Base-by-base conservation (phyloP, 75 land plant species). In the Sequoia sempervirens region DNA sequence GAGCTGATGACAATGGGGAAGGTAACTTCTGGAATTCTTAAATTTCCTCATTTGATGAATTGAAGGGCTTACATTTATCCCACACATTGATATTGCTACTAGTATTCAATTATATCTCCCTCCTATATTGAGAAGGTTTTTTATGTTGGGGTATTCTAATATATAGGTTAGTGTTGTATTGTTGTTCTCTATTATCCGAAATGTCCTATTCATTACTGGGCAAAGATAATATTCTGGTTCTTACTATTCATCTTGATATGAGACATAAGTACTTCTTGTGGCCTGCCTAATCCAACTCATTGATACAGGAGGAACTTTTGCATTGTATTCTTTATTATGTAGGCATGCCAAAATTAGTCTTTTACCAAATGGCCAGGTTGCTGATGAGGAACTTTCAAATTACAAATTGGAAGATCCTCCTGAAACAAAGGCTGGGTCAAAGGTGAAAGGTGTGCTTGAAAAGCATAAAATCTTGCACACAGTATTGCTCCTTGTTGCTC, bases 351-450 rank as follows among this genome's bases (percentile, higher is more conserved):
- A 92, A n/a, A 78, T 95, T 40, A 86, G 91, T 52, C 88, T 88
- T 36, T 73, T 93, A 64, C 96, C 91, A 26, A 92, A 89, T 76
- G 83, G 85, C 64, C 93, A 92, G 83, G 79, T 89, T 0, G 91
- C 92, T 14, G 98, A 96, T 76, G 89, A 89, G 83, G 92, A 94
- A 32, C 80, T 96, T 34, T 91, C 94, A 0, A 92, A 86, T 38
- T 94, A 96, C 75, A 93, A 87, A 47, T 87, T 87, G n/a, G 89
- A 83, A 34, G 80, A 47, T 28, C 70, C 84, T 38, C 18, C 34
- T 20, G 11, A 86, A 23, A 75, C 72, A 20, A 40, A 41, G 68
- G 2, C 61, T 58, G 92, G 86, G 3, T 87, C 86, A 15, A 87
- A 45, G 85, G 84, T 90, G 82, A 89, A 80, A 84, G 20, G 81